Evolutionary conservation across 805 yeast genomes (phyloP).

Genomic region (Nakazawaea anatomiae): DNA sequence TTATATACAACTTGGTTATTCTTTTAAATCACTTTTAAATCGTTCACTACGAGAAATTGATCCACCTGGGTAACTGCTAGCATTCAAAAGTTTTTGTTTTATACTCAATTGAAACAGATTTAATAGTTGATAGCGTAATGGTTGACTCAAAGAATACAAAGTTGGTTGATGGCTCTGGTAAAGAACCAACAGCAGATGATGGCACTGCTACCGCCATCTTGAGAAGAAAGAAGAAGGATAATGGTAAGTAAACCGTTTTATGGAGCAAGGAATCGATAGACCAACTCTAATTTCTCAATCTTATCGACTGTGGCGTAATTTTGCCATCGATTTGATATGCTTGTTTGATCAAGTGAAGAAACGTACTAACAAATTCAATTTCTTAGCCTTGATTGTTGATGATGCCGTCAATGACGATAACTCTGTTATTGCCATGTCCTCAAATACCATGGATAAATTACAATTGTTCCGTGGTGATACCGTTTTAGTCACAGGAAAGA

Average conservation of each 20-base stretch:
- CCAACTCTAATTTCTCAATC: too few relatives aligned
- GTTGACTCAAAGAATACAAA: conserved; percentile 27
- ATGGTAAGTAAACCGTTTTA: conserved; percentile 30
- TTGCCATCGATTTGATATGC: too few relatives aligned
- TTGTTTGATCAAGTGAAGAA: too few relatives aligned
- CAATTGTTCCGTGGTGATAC: conserved; percentile 98
- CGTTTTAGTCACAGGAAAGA: conserved; percentile 94
- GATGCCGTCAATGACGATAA: conserved; percentile 97
- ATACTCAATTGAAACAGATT: conserved; percentile 1
- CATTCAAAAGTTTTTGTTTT: not conserved
- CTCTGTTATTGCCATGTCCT: conserved; percentile 91
- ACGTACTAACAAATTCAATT: too few relatives aligned
- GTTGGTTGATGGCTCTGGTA: conserved; percentile 31
- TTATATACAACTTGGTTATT: too few relatives aligned
- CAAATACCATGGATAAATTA: conserved; percentile 89
- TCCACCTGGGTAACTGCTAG: not conserved
- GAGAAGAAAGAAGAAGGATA: conserved; percentile 96
- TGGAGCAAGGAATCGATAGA: too few relatives aligned
- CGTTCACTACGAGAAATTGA: not conserved
- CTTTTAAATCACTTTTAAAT: not conserved
- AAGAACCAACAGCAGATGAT: conserved; percentile 27
- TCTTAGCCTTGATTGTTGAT: conserved; percentile 72
- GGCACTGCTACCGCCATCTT: conserved; percentile 93
- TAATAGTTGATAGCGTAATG: conserved; percentile 13
- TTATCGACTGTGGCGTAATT: too few relatives aligned